These are phyloP conservation scores for Phaffia australis DNA, from an alignment of 768 basidiomycete genomes.

Conservation along the genomic window DNA sequence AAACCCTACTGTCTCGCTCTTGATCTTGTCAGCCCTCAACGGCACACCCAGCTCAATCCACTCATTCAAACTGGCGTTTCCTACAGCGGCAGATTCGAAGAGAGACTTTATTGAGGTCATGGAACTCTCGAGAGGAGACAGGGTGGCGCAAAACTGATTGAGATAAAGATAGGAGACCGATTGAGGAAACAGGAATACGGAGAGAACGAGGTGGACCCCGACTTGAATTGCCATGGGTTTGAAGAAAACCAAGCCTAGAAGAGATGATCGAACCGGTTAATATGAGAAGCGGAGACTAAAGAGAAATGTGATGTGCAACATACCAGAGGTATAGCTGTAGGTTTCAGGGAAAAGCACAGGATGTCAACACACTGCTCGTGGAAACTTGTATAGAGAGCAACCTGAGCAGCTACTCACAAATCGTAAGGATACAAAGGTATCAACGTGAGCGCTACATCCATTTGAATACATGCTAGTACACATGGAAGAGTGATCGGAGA, in stretches of 20 bases:
- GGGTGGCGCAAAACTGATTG: background rate
- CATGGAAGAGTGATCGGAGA: slow-evolving; percentile 20
- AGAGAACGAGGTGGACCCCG: slow-evolving; percentile 9
- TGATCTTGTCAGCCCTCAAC: slow-evolving; percentile 1
- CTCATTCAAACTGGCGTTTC: slow-evolving; percentile 18
- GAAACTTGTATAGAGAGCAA: too few species aligned
- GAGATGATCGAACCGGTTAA: background rate
- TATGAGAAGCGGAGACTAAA: background rate
- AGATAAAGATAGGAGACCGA: slow-evolving; percentile 16
- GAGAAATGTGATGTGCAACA: background rate
- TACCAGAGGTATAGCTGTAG: slow-evolving; percentile 10
- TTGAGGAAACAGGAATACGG: slow-evolving; percentile 19
- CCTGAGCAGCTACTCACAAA: background rate
- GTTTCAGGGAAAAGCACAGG: too few species aligned
- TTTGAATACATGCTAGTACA: slow-evolving; percentile 19
- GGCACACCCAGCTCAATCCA: slow-evolving; percentile 15
- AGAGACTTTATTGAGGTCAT: background rate
- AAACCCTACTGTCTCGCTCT: slow-evolving; percentile 14
- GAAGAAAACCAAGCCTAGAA: slow-evolving; percentile 3
- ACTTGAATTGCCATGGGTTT: slow-evolving; percentile 21
- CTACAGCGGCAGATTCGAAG: background rate
- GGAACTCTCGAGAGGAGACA: slow-evolving; percentile 11
- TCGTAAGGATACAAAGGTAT: slow-evolving; percentile 21
- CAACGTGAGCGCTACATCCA: slow-evolving; percentile 25
- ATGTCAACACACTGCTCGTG: too few species aligned